A percentile compares a stretch with the other conserved stretches of the same genome.
These are phyloP conservation scores for Globisporangium acanthophoron DNA, from an alignment of 352 stramenopile genomes.

Conservation along the genomic window DNA sequence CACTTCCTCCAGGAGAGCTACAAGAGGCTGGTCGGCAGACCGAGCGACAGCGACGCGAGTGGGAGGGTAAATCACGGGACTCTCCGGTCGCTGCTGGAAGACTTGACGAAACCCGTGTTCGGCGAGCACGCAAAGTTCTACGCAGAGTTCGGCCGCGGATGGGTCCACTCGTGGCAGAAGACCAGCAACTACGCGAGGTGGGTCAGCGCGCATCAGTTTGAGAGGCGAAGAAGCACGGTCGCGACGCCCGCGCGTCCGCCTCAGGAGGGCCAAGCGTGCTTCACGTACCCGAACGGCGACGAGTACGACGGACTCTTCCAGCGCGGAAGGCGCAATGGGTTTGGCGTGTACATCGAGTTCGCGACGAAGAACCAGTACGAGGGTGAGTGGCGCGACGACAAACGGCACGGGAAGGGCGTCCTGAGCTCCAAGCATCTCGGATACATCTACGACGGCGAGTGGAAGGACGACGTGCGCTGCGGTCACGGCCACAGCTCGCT, in stretches of 20 bases:
- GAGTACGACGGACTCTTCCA: conserved; percentile 74
- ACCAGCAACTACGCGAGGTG: conserved; percentile 61
- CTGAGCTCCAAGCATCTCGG: conserved; percentile 52
- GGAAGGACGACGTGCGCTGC: conserved; percentile 59
- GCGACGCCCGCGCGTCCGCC: conserved; percentile 20
- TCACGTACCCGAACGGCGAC: conserved; percentile 69
- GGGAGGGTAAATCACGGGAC: conserved; percentile 35
- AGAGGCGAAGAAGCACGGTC: conserved; percentile 25
- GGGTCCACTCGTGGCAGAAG: conserved; percentile 57
- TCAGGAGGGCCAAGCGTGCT: conserved; percentile 33
- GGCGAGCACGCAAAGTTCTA: conserved; percentile 37
- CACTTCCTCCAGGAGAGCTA: conserved; percentile 40
- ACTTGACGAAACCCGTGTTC: conserved; percentile 41
- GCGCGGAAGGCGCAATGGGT: conserved; percentile 61
- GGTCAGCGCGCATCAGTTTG: conserved; percentile 24
- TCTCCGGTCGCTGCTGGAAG: conserved; percentile 46
- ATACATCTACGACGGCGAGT: conserved; percentile 80
- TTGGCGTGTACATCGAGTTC: conserved; percentile 69
- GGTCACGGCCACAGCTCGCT: conserved; percentile 69
- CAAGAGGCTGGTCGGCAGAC: conserved; percentile 18
- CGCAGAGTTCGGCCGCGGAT: conserved; percentile 50
- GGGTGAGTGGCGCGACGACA: conserved; percentile 60
- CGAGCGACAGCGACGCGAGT: conserved; percentile 9
- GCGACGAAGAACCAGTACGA: conserved; percentile 76
- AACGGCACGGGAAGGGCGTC: conserved; percentile 64